Evolutionary conservation across 441 rosid genomes (phyloP), one percentile per base, ranked within the genome.

Genomic region (Biscutella laevigata): DNA sequence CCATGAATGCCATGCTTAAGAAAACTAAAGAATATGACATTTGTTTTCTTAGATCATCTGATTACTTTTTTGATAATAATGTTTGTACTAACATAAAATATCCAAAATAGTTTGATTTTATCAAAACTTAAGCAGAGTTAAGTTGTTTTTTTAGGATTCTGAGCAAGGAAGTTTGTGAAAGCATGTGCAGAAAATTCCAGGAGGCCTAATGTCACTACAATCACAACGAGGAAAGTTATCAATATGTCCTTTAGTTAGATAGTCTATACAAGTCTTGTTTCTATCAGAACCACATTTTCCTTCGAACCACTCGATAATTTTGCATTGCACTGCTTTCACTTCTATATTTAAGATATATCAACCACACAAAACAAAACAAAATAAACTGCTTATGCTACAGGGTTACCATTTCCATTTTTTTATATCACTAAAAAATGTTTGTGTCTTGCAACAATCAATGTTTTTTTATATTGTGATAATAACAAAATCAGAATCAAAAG

Each of bases 211-310:
- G 0, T 51, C 34, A 24, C 6, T 15, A 24, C 57, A 51, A 35
- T 35, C 57, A 51, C 57, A 35, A 24, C 13, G 13, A 51, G 13
- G 22, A 14, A 35, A 24, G 22, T 24, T 27, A 4, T 11, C 25
- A 20, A 35, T 24, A 24, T 51, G 57, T 0, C 6, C 0, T 51
- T 35, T 24, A 0, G 4, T 13, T 13, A 51, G 21, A 6, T 51
- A 2, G 10, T 35, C 43, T 6, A 7, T 7, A 14, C 57, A 51
- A 1, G 33, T 35, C 32, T 35, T 51, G 43, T 24, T 35, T 36
- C 57, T 33, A 15, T 51, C 24, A 15, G 56, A 16, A 15, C 43
- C 56, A 14, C 56, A 51, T 35, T 35, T 51, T 1, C 11, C 43
- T 1, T 8, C 14, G 13, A 6, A 51, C 32, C 21, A 22, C 9